Evolutionary conservation across 2,329 filamentous ascomycete species (phyloP).

Genomic region (Penicillium fuscoglaucum): DNA sequence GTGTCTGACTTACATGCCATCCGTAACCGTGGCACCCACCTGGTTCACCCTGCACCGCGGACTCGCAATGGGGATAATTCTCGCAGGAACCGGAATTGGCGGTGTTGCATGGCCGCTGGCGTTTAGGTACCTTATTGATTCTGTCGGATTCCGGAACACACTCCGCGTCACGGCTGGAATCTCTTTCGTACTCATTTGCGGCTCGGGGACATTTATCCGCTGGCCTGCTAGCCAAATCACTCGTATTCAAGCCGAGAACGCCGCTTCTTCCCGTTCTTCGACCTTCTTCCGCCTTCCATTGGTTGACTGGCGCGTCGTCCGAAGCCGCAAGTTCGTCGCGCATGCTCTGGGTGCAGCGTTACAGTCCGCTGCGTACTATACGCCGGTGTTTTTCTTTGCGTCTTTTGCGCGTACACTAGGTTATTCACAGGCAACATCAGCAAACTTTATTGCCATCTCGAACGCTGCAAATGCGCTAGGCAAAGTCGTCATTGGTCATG

Average conservation of each 20-base stretch:
- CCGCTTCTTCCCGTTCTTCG: slow-evolving; percentile 14
- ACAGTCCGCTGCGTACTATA: slow-evolving; percentile 42
- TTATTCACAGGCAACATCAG: slow-evolving; percentile 37
- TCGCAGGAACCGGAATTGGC: slow-evolving; percentile 41
- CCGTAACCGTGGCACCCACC: slow-evolving; percentile 40
- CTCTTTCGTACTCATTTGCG: slow-evolving; percentile 31
- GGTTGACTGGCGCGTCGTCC: slow-evolving; percentile 38
- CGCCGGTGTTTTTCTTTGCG: slow-evolving; percentile 43
- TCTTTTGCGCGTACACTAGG: slow-evolving; percentile 42
- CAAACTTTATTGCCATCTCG: slow-evolving; percentile 43
- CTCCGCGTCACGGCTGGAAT: slow-evolving; percentile 38
- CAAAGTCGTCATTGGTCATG: slow-evolving; percentile 40
- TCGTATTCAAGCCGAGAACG: slow-evolving; percentile 21
- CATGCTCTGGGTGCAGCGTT: slow-evolving; percentile 39
- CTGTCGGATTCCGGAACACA: slow-evolving; percentile 41
- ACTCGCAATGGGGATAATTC: slow-evolving; percentile 43
- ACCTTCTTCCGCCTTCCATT: slow-evolving; percentile 30
- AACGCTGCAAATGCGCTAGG: slow-evolving; percentile 44
- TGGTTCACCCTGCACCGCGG: slow-evolving; percentile 40
- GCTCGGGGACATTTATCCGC: slow-evolving; percentile 26
- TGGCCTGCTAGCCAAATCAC: slow-evolving; percentile 28
- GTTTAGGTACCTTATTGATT: slow-evolving; percentile 31
- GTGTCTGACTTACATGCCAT: slow-evolving; percentile 40
- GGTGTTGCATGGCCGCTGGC: slow-evolving; percentile 41
- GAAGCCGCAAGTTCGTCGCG: slow-evolving; percentile 37